Percentiles rank a stretch among this genome's conserved stretches.
These are phyloP conservation scores for Penicillium sp. DNA, from an alignment of 2,329 filamentous ascomycete genomes.

Conservation along the genomic window DNA sequence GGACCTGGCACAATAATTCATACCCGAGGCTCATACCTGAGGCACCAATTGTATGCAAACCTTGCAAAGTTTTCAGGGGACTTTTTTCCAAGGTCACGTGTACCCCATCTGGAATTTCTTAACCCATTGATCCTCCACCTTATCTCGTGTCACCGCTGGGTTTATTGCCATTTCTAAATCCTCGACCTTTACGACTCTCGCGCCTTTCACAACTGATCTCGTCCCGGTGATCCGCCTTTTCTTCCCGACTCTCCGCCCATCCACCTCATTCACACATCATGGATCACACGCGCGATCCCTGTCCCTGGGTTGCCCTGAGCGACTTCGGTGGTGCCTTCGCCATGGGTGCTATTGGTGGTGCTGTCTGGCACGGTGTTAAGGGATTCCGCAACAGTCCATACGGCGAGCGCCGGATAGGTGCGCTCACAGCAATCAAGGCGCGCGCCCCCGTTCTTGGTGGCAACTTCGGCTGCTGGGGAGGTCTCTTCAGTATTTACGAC, in stretches of 20 bases:
- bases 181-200: background rate
- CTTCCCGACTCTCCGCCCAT: background rate
- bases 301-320: constrained; percentile 93
- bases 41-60: background rate
- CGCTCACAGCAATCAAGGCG: constrained; percentile 95
- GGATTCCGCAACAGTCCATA: constrained; percentile 86
- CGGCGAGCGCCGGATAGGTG: constrained; percentile 92
- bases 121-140: background rate
- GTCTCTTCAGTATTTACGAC: constrained; percentile 92
- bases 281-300: constrained; percentile 97
- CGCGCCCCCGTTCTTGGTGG: constrained; percentile 92
- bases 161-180: background rate
- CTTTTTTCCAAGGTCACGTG: background rate
- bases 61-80: background rate
- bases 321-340: constrained; percentile 97
- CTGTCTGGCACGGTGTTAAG: constrained; percentile 96
- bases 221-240: background rate
- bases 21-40: background rate
- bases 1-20: background rate
- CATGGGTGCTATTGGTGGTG: constrained; percentile 84
- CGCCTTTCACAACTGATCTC: background rate
- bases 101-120: background rate
- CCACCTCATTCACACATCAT: constrained; percentile 46
- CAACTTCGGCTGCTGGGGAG: constrained; percentile 98
- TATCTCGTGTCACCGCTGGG: background rate